These are phyloP conservation scores for Candida neerlandica DNA, from an alignment of 1,139 yeast species.

Conservation along the genomic window DNA sequence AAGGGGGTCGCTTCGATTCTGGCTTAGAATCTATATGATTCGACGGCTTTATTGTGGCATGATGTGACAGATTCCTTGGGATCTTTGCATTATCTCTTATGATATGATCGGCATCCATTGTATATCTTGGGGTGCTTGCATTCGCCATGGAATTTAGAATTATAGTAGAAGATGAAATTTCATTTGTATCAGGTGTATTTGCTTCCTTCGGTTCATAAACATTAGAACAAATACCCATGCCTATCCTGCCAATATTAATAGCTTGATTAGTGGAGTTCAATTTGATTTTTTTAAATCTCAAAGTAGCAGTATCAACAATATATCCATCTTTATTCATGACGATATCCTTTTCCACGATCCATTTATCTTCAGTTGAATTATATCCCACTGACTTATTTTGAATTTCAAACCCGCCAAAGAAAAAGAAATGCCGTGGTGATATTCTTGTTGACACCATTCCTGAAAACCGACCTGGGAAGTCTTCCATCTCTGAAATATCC, in stretches of 20 bases:
- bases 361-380: constrained; percentile 28
- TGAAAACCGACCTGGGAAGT: constrained; percentile 33
- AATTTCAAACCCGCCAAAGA: constrained; percentile 45
- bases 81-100: background rate
- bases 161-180: background rate
- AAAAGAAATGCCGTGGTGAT: constrained; percentile 40
- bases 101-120: background rate
- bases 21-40: constrained; percentile 7
- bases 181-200: background rate
- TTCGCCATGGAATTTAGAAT: background rate
- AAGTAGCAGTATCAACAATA: constrained; percentile 36
- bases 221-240: constrained; percentile 22
- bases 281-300: constrained; percentile 33
- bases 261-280: constrained; percentile 21
- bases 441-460: constrained; percentile 33
- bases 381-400: constrained; percentile 26
- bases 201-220: constrained; percentile 10
- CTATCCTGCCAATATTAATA: constrained; percentile 27
- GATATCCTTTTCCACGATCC: constrained; percentile 40
- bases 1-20: constrained; percentile 9
- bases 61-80: background rate
- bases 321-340: constrained; percentile 40
- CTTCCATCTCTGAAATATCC: constrained; percentile 24
- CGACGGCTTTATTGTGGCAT: background rate
- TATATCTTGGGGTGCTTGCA: background rate